Conservation (phyloP, 2,329 filamentous ascomycete genomes). For the Claviceps cyperi region DNA sequence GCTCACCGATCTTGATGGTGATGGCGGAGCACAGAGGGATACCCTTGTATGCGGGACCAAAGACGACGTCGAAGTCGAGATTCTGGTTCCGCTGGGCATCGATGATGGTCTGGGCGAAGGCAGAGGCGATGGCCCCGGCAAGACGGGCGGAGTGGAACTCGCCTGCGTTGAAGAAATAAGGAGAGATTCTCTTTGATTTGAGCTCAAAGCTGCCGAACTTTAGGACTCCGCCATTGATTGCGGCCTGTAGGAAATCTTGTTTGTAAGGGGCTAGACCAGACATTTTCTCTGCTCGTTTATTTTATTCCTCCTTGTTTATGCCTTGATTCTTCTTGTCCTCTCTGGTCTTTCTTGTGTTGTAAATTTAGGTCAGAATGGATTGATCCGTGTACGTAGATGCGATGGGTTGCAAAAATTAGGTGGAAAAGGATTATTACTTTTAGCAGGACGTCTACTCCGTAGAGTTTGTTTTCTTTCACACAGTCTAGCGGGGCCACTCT, state of each 20-base stretch:
- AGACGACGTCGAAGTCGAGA: slow-evolving; percentile 67
- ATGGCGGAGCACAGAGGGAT: slow-evolving; percentile 78
- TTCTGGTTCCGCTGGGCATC: slow-evolving; percentile 27
- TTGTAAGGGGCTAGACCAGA: slow-evolving; percentile 47
- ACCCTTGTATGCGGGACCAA: slow-evolving; percentile 92
- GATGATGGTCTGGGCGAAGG: slow-evolving; percentile 59
- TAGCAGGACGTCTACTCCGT: too few species aligned
- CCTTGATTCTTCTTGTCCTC: not conserved
- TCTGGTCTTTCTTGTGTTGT: too few species aligned
- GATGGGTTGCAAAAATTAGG: too few species aligned
- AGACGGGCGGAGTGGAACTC: slow-evolving; percentile 74
- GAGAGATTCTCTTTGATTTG: slow-evolving; percentile 82
- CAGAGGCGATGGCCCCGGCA: slow-evolving; percentile 61
- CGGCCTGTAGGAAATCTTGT: slow-evolving; percentile 54
- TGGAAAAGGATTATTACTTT: too few species aligned
- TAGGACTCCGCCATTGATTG: slow-evolving; percentile 54
- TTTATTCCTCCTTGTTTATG: not conserved
- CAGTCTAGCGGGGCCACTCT: too few species aligned
- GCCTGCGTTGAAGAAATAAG: slow-evolving; percentile 97
- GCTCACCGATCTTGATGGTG: slow-evolving; percentile 57
- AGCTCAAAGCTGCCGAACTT: slow-evolving; percentile 76
- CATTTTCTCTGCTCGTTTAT: slow-evolving; percentile 2
- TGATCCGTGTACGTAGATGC: too few species aligned
- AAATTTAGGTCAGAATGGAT: too few species aligned
- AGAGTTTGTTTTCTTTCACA: too few species aligned